These are phyloP conservation scores for Luvunga scandens DNA, from an alignment of 345 rosid genomes.

Conservation along the genomic window DNA sequence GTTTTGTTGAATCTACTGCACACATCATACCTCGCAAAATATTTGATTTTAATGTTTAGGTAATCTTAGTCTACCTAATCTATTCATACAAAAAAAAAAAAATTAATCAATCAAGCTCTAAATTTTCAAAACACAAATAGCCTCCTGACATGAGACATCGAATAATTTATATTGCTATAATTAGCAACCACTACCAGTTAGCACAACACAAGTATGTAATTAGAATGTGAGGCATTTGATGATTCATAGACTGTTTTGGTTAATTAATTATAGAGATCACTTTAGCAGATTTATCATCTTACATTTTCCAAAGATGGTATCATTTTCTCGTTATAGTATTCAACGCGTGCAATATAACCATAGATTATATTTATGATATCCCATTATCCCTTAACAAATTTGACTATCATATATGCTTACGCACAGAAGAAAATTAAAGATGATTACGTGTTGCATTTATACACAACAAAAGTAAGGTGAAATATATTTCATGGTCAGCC, in stretches of 20 bases:
- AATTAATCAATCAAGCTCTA: too few relatives aligned
- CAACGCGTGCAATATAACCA: background rate
- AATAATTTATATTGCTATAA: background rate
- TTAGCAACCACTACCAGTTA: background rate
- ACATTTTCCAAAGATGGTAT: background rate
- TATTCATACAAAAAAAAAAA: too few relatives aligned
- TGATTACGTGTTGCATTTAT: background rate
- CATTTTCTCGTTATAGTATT: background rate
- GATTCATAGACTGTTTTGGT: background rate
- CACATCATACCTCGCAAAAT: too few relatives aligned
- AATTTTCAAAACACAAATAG: too few relatives aligned
- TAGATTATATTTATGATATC: background rate
- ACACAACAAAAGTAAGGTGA: background rate
- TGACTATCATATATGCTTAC: background rate
- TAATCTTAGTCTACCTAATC: too few relatives aligned
- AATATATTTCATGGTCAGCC: background rate
- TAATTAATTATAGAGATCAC: background rate
- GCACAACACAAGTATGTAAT: background rate
- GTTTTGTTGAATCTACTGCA: too few relatives aligned
- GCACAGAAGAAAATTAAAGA: background rate
- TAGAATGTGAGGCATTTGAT: background rate
- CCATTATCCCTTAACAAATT: background rate
- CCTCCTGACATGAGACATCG: too few relatives aligned
- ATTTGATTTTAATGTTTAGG: too few relatives aligned
- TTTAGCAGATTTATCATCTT: background rate